A percentile compares a stretch with the other conserved stretches of the same genome.
Conservation (phyloP, 2,329 filamentous ascomycete species). For the Colletotrichum musicola region DNA sequence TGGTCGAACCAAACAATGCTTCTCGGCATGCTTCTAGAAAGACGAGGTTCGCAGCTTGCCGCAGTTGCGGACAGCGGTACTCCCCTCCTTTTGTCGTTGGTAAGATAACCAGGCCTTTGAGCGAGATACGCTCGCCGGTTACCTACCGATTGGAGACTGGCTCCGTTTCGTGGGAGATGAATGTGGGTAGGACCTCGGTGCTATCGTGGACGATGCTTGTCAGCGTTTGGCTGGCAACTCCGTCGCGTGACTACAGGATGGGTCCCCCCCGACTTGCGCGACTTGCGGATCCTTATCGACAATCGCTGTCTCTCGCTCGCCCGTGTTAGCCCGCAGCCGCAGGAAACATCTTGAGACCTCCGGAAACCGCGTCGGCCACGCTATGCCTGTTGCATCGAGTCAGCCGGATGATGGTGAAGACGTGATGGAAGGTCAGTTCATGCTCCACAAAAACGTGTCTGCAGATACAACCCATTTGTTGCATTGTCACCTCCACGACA, state of each 20-base stretch:
- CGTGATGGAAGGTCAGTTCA: slow-evolving; percentile 26
- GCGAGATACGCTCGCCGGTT: slow-evolving; percentile 22
- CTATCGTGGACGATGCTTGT: slow-evolving; percentile 13
- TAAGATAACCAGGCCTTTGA: slow-evolving; percentile 13
- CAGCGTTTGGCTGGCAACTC: slow-evolving; percentile 26
- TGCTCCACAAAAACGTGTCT: slow-evolving; percentile 21
- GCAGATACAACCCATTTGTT: slow-evolving; percentile 23
- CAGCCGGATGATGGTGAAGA: slow-evolving; percentile 27
- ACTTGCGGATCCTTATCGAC: slow-evolving; percentile 36
- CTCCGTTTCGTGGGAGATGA: slow-evolving; percentile 39
- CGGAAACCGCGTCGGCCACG: slow-evolving; percentile 3
- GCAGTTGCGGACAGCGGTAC: neutral
- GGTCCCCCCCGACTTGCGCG: slow-evolving; percentile 13
- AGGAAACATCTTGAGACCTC: slow-evolving; percentile 16
- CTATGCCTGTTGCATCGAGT: slow-evolving; percentile 30
- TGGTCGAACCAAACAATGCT: slow-evolving; percentile 9
- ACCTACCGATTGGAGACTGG: slow-evolving; percentile 38
- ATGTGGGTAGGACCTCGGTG: slow-evolving; percentile 29
- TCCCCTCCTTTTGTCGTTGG: neutral
- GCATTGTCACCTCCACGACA: slow-evolving; percentile 20
- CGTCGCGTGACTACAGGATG: slow-evolving; percentile 26
- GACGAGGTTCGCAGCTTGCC: neutral
- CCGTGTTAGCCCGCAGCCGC: neutral
- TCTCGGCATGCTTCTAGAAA: slow-evolving; percentile 36
- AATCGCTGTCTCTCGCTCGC: neutral